Conservation (phyloP, 1,284 basidiomycete species). For the Porodaedalea pini region DNA sequence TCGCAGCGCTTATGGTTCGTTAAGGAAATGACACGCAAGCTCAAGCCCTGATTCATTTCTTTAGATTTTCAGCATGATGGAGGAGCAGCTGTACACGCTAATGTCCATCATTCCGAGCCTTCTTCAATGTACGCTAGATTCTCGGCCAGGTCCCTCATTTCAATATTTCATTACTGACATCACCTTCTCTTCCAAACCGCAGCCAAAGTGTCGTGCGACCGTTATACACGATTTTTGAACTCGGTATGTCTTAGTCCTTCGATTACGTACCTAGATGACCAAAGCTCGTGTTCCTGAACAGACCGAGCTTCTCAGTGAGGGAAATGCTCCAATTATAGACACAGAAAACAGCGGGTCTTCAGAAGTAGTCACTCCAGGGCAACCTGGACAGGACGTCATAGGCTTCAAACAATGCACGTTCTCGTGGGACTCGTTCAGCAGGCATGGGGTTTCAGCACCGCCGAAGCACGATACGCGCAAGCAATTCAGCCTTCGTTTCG, state of each 20-base stretch:
- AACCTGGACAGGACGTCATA: neutral
- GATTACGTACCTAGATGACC: neutral
- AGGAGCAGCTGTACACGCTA: conserved; percentile 2
- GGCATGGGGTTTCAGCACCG: neutral
- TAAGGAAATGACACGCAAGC: neutral
- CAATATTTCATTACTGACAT: neutral
- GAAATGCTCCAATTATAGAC: neutral
- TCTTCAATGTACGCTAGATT: neutral
- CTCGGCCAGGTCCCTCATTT: neutral
- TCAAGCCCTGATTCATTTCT: neutral
- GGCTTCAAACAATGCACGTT: conserved; percentile 16
- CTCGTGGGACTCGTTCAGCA: conserved; percentile 10
- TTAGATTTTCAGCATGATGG: conserved; percentile 13
- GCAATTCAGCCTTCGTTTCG: conserved; percentile 14
- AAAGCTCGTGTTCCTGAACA: neutral
- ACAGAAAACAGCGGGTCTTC: neutral
- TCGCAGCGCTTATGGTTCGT: conserved; percentile 8
- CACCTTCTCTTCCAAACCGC: neutral
- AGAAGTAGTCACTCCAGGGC: neutral
- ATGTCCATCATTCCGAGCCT: conserved; percentile 9
- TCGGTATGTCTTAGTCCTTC: conserved; percentile 7
- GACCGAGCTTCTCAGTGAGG: conserved; percentile 15
- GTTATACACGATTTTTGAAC: conserved; percentile 12
- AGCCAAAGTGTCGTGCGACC: conserved; percentile 16
- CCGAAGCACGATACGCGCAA: conserved; percentile 3